Conservation (phyloP, 352 stramenopile genomes). For the Globisporangium middletonii region DNA sequence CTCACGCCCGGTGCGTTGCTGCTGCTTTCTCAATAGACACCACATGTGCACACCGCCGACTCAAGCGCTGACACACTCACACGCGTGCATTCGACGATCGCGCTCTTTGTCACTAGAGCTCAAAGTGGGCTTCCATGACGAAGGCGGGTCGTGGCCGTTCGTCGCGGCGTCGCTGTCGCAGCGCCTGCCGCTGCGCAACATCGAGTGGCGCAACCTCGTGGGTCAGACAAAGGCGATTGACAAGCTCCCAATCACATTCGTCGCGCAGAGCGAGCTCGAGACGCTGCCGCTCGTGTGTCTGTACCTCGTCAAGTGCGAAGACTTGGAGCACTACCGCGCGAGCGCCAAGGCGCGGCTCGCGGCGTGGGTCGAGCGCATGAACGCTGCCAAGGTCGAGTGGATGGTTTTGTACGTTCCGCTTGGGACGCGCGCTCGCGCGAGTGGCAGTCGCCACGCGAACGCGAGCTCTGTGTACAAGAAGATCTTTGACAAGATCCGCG, state of each 20-base stretch:
- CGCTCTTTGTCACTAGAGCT: slow-evolving; percentile 25
- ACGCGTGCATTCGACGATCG: neutral
- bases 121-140: slow-evolving; percentile 63
- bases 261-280: slow-evolving; percentile 22
- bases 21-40: neutral
- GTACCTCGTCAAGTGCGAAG: slow-evolving; percentile 83
- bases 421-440: slow-evolving; percentile 50
- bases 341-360: slow-evolving; percentile 39
- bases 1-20: slow-evolving; percentile 30
- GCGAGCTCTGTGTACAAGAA: slow-evolving; percentile 60
- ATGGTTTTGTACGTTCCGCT: slow-evolving; percentile 82
- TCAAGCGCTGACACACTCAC: neutral
- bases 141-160: slow-evolving; percentile 80
- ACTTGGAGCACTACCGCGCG: slow-evolving; percentile 65
- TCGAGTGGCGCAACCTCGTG: slow-evolving; percentile 81
- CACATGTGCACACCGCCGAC: too few species aligned
- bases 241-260: slow-evolving; percentile 37
- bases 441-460: slow-evolving; percentile 15
- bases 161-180: slow-evolving; percentile 51
- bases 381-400: slow-evolving; percentile 56
- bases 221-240: slow-evolving; percentile 30
- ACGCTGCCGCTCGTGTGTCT: slow-evolving; percentile 48
- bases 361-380: slow-evolving; percentile 73
- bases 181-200: slow-evolving; percentile 62
- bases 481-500: slow-evolving; percentile 66